These are phyloP conservation scores for Ustilaginoidea virens DNA, from an alignment of 2,329 filamentous ascomycete species.

Conservation along the genomic window DNA sequence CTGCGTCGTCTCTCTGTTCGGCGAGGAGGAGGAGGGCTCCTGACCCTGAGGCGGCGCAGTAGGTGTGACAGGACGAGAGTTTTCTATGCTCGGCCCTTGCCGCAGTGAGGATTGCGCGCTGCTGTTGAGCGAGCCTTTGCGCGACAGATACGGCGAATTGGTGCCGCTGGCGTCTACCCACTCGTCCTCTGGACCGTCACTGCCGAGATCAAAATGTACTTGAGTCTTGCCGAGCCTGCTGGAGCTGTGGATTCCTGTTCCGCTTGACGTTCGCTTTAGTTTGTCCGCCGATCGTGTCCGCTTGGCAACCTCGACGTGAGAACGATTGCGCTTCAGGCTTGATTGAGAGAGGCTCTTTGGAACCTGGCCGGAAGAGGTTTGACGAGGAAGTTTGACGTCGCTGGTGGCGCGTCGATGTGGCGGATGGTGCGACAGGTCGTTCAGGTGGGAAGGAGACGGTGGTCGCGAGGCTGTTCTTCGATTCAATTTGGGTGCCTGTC, in stretches of 20 bases:
- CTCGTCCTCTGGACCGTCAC: constrained; percentile 34
- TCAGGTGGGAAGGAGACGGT: constrained; percentile 20
- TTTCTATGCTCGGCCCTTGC: constrained; percentile 16
- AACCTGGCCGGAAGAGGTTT: constrained; percentile 27
- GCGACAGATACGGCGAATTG: constrained; percentile 39
- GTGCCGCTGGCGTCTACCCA: constrained; percentile 53
- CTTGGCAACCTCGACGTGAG: constrained; percentile 38
- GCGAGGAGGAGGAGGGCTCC: constrained; percentile 8
- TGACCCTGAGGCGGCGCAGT: constrained; percentile 9
- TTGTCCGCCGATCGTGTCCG: constrained; percentile 34
- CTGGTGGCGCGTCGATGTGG: constrained; percentile 33
- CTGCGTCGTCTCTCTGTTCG: constrained; percentile 26
- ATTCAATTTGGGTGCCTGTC: constrained; percentile 20
- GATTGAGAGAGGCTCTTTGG: constrained; percentile 39
- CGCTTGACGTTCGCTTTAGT: constrained; percentile 37
- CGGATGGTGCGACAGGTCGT: constrained; percentile 13
- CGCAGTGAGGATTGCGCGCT: constrained; percentile 32
- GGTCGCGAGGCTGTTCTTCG: constrained; percentile 29
- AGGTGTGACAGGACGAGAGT: constrained; percentile 21
- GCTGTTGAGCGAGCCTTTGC: constrained; percentile 32
- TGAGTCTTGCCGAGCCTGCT: constrained; percentile 28
- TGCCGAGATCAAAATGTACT: constrained; percentile 50
- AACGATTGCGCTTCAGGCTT: constrained; percentile 44
- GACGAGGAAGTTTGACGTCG: constrained; percentile 32
- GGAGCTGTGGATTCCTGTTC: constrained; percentile 30